Percentiles rank a stretch among this genome's conserved stretches.
Conservation (phyloP, 352 stramenopile species). For the Phytopythium aichiense region DNA sequence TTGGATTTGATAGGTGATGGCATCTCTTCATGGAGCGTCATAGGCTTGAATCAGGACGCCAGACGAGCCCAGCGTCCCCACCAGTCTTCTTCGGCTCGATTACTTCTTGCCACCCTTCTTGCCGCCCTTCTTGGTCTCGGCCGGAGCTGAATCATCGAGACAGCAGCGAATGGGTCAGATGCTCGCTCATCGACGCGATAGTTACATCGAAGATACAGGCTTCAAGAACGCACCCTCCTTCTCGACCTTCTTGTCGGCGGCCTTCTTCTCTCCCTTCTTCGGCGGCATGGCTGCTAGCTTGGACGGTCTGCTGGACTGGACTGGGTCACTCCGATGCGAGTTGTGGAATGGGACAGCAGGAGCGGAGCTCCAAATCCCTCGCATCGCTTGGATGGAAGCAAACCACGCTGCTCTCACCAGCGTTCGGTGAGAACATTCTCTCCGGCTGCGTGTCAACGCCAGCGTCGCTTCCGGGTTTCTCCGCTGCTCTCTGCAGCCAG, state of each 20-base stretch:
- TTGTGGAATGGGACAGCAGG: slow-evolving; percentile 8
- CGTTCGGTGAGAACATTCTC: neutral
- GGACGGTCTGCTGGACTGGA: slow-evolving; percentile 9
- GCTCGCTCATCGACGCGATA: neutral
- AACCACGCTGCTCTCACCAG: neutral
- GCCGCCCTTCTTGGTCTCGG: slow-evolving; percentile 32
- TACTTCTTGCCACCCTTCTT: slow-evolving; percentile 67
- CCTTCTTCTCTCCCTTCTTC: slow-evolving; percentile 27
- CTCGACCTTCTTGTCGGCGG: slow-evolving; percentile 26
- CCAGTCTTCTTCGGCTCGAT: neutral
- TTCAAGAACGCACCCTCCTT: slow-evolving; percentile 19
- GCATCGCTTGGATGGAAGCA: too few species aligned
- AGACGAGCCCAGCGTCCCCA: neutral
- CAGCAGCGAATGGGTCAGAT: neutral
- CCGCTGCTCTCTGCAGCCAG: neutral
- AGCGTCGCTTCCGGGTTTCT: neutral
- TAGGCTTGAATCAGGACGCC: neutral
- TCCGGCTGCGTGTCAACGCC: neutral
- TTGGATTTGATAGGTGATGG: neutral
- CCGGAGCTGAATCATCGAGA: slow-evolving; percentile 14
- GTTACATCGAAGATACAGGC: neutral
- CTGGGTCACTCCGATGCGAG: neutral
- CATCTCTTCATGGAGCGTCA: neutral
- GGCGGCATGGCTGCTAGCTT: slow-evolving; percentile 12
- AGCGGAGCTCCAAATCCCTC: neutral